These are phyloP conservation scores for Fusarium napiforme DNA, from an alignment of 2,329 filamentous ascomycete species.

Conservation along the genomic window DNA sequence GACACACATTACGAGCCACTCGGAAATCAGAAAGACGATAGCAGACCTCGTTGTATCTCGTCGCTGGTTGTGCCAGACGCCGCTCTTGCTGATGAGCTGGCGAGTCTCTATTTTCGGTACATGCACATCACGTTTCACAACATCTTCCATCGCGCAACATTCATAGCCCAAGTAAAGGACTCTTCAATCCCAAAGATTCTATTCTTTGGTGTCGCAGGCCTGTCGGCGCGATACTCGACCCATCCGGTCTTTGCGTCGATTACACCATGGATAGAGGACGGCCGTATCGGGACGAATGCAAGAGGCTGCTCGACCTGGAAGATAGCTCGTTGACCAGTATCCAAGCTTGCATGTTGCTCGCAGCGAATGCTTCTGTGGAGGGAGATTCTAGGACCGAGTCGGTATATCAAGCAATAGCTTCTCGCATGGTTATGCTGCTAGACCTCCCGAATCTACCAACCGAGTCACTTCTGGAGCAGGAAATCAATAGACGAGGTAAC, in stretches of 20 bases:
- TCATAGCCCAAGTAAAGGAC: neutral
- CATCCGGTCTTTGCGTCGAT: neutral
- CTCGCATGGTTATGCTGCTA: conserved; percentile 8
- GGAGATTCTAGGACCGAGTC: conserved; percentile 3
- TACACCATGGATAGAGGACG: conserved; percentile 5
- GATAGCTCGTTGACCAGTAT: conserved; percentile 1
- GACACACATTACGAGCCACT: neutral
- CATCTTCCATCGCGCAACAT: conserved; percentile 2
- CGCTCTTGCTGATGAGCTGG: conserved; percentile 3
- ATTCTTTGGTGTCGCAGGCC: neutral
- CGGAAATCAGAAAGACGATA: neutral
- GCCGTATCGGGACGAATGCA: neutral
- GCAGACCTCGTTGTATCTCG: neutral
- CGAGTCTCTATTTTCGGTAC: conserved; percentile 2
- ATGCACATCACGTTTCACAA: conserved; percentile 6
- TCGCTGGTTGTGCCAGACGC: neutral
- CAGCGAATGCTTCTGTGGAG: conserved; percentile 1
- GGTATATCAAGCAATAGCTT: conserved; percentile 1
- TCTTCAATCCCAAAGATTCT: neutral
- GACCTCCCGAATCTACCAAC: neutral
- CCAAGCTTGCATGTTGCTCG: conserved; percentile 7
- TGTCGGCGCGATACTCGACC: neutral
- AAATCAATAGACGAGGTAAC: neutral
- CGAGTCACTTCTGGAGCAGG: neutral
- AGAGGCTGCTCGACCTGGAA: conserved; percentile 5